Base-by-base conservation (phyloP, 2,329 filamentous ascomycete species). In the Cordyceps fumosorosea region DNA sequence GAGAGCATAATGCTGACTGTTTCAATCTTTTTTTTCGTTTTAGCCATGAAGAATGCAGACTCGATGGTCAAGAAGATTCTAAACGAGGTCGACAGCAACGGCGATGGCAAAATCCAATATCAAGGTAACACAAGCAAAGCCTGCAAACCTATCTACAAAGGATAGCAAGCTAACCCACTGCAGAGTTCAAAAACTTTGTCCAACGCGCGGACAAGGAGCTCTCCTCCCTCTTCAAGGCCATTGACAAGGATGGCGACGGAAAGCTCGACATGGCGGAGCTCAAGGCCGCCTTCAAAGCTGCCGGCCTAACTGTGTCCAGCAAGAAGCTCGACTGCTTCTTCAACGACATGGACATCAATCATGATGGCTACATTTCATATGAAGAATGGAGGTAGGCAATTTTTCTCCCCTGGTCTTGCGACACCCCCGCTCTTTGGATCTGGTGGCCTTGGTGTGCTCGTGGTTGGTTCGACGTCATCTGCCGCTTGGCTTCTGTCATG, bases 381-480 rank as follows among this genome's bases (percentile, higher is more conserved):
- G 87, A 91, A 67, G 95, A 99, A 82, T 98, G 95, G 95, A 88
- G 93, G 93, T 97, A 86, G 76, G 88, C n/a, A 58, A 44, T 60
- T 66, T 63, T 64, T 8, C 53, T 56, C 61, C 29, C 59, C 42
- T 62, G 47, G 54, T 62, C 40, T 60, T 56, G 29, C 56, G 42
- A 57, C 52, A 37, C 29, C 29, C 8, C 20, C 29, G 22, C 14
- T 42, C n/a, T 55, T 53, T 32, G 22, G 24, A 32, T 5, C 29
- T 11, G 7, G 18, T 53, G 45, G 42, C 14, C 37, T 32, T 5
- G 34, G 59, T 29, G 24, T 22, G 50, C 48, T 32, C 29, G 53
- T 54, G 55, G 34, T 63, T 52, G 55, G 29, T 51, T 58, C 50
- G 37, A 53, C 37, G 67, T 67, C 67, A 69, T 68, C 67, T 68